A percentile compares a stretch with the other conserved stretches of the same genome.
Conservation (phyloP, 495 filamentous ascomycete genomes). For the Penicillium angulare region DNA sequence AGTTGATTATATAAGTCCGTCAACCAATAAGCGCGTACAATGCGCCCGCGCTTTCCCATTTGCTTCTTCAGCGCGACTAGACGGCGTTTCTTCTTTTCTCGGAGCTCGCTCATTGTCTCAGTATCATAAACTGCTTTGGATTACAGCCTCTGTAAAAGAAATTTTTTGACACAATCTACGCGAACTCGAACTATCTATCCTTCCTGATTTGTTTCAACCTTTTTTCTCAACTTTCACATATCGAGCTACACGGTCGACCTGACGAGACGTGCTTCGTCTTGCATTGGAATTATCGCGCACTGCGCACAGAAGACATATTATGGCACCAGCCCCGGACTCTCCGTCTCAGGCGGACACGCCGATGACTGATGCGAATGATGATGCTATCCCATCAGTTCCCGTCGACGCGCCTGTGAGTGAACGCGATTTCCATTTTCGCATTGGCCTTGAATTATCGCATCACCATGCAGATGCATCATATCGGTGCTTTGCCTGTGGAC, state of each 20-base stretch:
- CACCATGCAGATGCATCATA: background rate
- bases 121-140: background rate
- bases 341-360: constrained; percentile 53
- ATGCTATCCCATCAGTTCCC: constrained; percentile 39
- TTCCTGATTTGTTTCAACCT: constrained; percentile 4
- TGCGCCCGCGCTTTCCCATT: constrained; percentile 29
- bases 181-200: background rate
- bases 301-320: constrained; percentile 37
- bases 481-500: background rate
- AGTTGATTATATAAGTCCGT: background rate
- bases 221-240: constrained; percentile 2
- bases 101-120: constrained; percentile 7
- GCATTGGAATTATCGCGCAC: constrained; percentile 21
- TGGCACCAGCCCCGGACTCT: constrained; percentile 59
- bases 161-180: background rate
- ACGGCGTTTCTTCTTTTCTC: constrained; percentile 16
- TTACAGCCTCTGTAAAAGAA: background rate
- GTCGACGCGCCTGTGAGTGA: constrained; percentile 50
- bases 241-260: constrained; percentile 4
- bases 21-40: constrained; percentile 40
- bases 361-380: constrained; percentile 62
- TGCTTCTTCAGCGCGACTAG: constrained; percentile 33
- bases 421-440: background rate
- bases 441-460: background rate
- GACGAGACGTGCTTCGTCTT: constrained; percentile 16